Base-by-base conservation (phyloP, 2,329 filamentous ascomycete genomes). In the Hypoxylon rubiginosum region DNA sequence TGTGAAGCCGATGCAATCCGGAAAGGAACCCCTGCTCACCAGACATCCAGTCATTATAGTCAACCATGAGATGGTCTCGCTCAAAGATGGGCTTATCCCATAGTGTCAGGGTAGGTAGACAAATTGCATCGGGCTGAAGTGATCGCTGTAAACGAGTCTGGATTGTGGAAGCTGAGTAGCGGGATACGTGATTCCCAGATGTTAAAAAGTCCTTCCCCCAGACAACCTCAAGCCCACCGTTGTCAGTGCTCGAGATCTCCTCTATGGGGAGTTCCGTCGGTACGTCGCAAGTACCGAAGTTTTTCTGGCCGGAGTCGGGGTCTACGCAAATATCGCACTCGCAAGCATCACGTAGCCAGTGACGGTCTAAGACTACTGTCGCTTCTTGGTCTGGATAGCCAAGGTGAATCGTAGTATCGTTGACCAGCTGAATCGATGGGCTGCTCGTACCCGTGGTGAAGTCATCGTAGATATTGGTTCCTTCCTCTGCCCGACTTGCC, bases 21-120 rank as follows among this genome's bases (percentile, higher is more conserved):
- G 82, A 76, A 73, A 85, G 86, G 60, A 97, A 88, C 0, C 82
- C 82, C 0, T 78, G 73, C 51, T 87, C 87, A 17, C 80, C 74
- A 13, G 84, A 76, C 84, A 97, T 91, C 79, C 93, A 97, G 41
- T 90, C 88, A 0, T 87, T 74, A 78, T 91, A 97, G 58, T 88
- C 82, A 46, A 96, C 82, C 78, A 86, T 88, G 52, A 77, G 74
- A 53, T 85, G 82, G 0, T 81, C 77, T 1, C 74, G 62, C 3
- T 73, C 73, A 52, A 82, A 82, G 1, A 79, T 81, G 1, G 78
- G 75, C 26, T 86, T 46, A 11, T 62, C 49, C 57, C 63, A 71
- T 4, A 71, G 39, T 21, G 26, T 52, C n/a, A 13, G 4, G 2
- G 2, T 21, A 15, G 56, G 62, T 24, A 54, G 11, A 1, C 19